Base-by-base conservation (phyloP, 2,329 filamentous ascomycete genomes). In the Escovopsis sp. region DNA sequence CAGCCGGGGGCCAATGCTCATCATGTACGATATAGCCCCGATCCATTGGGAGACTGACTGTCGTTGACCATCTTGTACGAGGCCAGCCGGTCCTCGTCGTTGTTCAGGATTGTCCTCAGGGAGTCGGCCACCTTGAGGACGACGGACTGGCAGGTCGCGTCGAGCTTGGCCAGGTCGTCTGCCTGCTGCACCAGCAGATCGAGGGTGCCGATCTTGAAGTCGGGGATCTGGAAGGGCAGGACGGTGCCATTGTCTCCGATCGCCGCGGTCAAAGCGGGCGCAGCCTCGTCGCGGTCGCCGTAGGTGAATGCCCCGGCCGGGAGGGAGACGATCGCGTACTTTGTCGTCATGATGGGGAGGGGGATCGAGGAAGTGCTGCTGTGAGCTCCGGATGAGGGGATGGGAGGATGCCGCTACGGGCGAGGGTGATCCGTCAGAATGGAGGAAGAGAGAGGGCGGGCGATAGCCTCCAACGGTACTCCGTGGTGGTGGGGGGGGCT, bases 181-280 rank as follows among this genome's bases (percentile, higher is more conserved):
- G 90, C 90, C 60, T 98, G 88, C 61, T 94, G 84, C 31, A 98
- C 86, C 39, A 98, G 69, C 27, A 82, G 85, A 62, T 98, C 90
- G 27, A 98, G 70, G 0, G 90, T 94, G 39, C 90, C 90, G 56
- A 98, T 93, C 66, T 96, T 98, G 71, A 98, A 94, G 45, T 86
- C 79, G 15, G 90, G 90, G 43, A 96, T 80, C 38, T 72, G 64
- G 54, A 96, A 94, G 3, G 77, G 76, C 35, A 76, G 64, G 31
- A 85, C 79, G 35, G 71, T 74, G 53, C 81, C 85, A 56, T 82
- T 77, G 48, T 93, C 83, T 38, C 72, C 67, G 37, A 94, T 68
- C 29, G 78, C 84, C 37, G 76, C 63, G 46, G 76, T 74, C 42
- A 98, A 62, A 31, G 84, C 72, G 33, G 76, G 71, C 45, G 94